phyloP scores from a whole-genome alignment of 2,329 filamentous ascomycete genomes.

The Aspergillus sp. region DNA sequence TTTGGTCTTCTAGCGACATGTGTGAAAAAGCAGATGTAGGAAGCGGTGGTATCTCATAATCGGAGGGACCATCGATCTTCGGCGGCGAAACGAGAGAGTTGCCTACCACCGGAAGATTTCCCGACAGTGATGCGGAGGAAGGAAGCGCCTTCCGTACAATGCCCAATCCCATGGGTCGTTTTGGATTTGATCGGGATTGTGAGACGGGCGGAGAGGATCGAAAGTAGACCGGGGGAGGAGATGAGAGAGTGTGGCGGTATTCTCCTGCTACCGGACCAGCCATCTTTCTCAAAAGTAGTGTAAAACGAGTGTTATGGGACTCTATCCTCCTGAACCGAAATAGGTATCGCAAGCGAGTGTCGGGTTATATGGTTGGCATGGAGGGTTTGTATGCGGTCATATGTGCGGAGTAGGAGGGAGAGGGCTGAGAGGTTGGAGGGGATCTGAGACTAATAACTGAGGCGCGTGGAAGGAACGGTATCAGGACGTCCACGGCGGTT shows the following conservation, averaged over 20 bases:
- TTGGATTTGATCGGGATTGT: slow-evolving; percentile 17
- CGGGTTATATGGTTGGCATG: too few relatives aligned
- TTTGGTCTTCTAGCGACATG: slow-evolving; percentile 20
- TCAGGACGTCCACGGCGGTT: too few relatives aligned
- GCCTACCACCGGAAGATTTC: slow-evolving; percentile 21
- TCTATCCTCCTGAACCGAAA: too few relatives aligned
- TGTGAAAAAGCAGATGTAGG: slow-evolving; percentile 20
- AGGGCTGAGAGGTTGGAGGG: too few relatives aligned
- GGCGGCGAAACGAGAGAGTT: slow-evolving; percentile 29
- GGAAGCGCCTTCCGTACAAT: slow-evolving; percentile 23
- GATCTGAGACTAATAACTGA: too few relatives aligned
- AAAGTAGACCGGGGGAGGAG: slow-evolving; percentile 41
- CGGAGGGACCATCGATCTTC: slow-evolving; percentile 24
- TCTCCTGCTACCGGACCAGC: slow-evolving; percentile 18
- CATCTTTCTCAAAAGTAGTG: slow-evolving; percentile 13
- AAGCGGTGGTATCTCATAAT: slow-evolving; percentile 15
- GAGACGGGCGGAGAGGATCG: slow-evolving; percentile 29
- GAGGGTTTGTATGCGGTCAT: too few relatives aligned
- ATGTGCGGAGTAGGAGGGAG: too few relatives aligned
- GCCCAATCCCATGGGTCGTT: slow-evolving; percentile 13
- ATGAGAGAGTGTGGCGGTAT: slow-evolving; percentile 28
- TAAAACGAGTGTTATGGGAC: too few relatives aligned
- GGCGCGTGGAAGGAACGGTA: too few relatives aligned
- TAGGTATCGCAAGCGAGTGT: too few relatives aligned
- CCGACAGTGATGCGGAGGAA: slow-evolving; percentile 10